Percentiles rank a stretch among this genome's conserved stretches.
Evolutionary conservation across 2,329 filamentous ascomycete species (phyloP).

Genomic region (Mollisiaceae sp.): DNA sequence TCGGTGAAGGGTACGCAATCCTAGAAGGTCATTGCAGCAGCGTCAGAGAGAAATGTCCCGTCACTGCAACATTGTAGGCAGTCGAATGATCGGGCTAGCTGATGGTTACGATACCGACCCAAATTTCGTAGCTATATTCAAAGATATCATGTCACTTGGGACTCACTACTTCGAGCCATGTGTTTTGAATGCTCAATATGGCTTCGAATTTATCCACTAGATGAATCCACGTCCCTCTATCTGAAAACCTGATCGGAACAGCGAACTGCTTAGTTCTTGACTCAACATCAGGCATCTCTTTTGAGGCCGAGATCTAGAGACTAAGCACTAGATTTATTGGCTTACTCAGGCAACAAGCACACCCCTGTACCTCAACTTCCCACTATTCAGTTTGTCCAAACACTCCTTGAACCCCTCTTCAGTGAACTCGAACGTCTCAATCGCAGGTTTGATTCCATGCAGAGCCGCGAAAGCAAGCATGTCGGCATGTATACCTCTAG

Average conservation of each 20-base stretch:
- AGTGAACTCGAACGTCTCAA: constrained; percentile 29
- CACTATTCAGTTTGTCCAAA: constrained; percentile 27
- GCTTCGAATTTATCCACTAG: too few species aligned
- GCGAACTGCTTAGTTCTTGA: not conserved
- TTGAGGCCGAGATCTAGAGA: not conserved
- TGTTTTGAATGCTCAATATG: too few species aligned
- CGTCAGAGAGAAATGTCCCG: too few species aligned
- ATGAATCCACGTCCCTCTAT: too few species aligned
- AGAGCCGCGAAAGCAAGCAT: constrained; percentile 33
- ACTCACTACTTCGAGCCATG: too few species aligned
- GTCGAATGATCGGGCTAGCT: too few species aligned
- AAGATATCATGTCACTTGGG: too few species aligned
- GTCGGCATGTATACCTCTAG: constrained; percentile 24
- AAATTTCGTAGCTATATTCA: too few species aligned
- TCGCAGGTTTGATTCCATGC: constrained; percentile 25
- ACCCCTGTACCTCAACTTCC: constrained; percentile 31
- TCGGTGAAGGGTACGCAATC: too few species aligned
- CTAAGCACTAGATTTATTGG: not conserved
- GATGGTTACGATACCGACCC: too few species aligned
- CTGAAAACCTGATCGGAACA: not conserved
- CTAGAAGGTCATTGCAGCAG: too few species aligned
- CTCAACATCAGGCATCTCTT: not conserved
- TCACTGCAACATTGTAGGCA: too few species aligned
- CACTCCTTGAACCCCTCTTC: constrained; percentile 23
- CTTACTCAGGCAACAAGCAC: constrained; percentile 17